phyloP scores from a whole-genome alignment of 2,329 filamentous ascomycete species.

The Ceratocystis ficicola region DNA sequence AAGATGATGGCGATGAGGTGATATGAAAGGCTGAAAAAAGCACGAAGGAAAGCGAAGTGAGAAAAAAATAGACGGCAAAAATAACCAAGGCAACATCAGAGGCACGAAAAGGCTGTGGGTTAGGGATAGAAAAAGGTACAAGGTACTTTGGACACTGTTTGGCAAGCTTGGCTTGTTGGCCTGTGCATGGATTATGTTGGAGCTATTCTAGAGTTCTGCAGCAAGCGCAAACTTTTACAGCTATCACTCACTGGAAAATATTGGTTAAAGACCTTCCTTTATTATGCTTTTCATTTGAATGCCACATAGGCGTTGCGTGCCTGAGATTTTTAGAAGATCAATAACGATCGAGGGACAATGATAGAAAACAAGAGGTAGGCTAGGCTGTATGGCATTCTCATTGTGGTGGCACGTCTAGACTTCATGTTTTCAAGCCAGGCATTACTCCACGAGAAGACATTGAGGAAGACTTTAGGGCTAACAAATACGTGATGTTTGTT shows the following conservation, averaged over 20 bases:
- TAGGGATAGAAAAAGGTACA: conserved; percentile 13
- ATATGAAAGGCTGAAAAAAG: neutral
- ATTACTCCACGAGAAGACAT: no score
- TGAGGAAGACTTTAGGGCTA: no score
- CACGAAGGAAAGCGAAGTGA: neutral
- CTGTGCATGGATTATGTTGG: neutral
- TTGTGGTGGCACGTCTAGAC: no score
- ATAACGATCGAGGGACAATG: no score
- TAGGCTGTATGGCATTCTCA: no score
- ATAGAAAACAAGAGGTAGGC: no score
- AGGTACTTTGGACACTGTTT: conserved; percentile 11
- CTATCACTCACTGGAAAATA: neutral
- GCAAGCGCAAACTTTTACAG: conserved; percentile 1
- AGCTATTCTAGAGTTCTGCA: neutral
- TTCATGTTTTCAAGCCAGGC: no score
- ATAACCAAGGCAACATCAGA: neutral
- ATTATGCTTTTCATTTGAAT: neutral
- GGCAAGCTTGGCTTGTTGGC: conserved; percentile 9
- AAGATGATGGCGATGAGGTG: conserved; percentile 12
- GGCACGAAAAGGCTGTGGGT: conserved; percentile 12
- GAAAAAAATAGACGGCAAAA: conserved; percentile 2
- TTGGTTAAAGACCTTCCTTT: neutral
- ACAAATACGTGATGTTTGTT: no score
- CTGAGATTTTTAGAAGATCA: no score
- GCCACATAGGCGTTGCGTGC: no score